phyloP scores from a whole-genome alignment of 2,329 filamentous ascomycete genomes.

The Penicillium psychrosexuale region DNA sequence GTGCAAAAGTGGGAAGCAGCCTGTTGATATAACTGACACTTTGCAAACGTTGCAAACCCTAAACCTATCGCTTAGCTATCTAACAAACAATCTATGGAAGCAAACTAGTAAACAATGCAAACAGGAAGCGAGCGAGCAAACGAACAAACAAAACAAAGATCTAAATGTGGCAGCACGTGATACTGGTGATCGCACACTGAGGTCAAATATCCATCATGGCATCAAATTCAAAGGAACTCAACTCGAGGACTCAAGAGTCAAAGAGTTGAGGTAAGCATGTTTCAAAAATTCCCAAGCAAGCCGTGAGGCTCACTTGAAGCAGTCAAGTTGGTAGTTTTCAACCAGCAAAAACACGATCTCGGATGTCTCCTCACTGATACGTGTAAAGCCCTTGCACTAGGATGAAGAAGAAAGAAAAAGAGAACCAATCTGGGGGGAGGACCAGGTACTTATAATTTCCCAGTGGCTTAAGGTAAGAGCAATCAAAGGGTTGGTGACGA shows the following conservation, averaged over 20 bases:
- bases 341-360: constrained; percentile 87
- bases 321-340: constrained; percentile 80
- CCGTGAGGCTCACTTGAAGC: constrained; percentile 66
- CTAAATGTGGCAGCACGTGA: too few relatives aligned
- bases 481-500: not conserved
- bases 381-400: constrained; percentile 67
- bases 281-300: constrained; percentile 79
- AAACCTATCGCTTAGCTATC: too few relatives aligned
- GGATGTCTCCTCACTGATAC: constrained; percentile 84
- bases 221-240: constrained; percentile 5
- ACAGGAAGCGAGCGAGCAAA: too few relatives aligned
- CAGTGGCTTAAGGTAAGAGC: not conserved
- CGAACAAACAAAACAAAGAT: too few relatives aligned
- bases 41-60: too few relatives aligned
- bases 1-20: too few relatives aligned
- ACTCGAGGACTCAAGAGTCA: constrained; percentile 15
- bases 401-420: constrained; percentile 40
- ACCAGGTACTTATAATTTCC: constrained; percentile 24
- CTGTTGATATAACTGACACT: too few relatives aligned
- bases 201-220: not conserved
- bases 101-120: too few relatives aligned
- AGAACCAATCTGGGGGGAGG: constrained; percentile 11
- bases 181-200: too few relatives aligned
- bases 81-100: too few relatives aligned
- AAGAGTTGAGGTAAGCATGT: constrained; percentile 29